Percentiles rank a stretch among this genome's conserved stretches.
Conservation (phyloP, 176 grass and related monocot species). For the Avena atlantica region DNA sequence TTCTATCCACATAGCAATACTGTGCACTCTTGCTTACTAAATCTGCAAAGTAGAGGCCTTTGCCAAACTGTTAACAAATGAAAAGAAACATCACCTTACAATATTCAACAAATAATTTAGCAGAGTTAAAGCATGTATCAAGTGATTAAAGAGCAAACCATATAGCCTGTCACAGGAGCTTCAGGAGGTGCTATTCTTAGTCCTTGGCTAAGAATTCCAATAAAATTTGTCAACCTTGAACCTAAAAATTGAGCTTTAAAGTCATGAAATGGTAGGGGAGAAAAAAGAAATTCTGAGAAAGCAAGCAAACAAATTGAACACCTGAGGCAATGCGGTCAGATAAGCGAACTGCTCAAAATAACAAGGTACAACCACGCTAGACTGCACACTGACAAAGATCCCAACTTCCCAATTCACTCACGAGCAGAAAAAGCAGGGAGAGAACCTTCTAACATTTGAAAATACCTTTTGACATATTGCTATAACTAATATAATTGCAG, state of each 20-base stretch:
- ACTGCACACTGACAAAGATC: background rate
- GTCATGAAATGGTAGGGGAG: background rate
- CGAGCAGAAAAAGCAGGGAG: background rate
- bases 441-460: background rate
- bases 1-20: constrained; percentile 85
- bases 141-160: constrained; percentile 56
- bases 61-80: constrained; percentile 75
- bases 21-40: constrained; percentile 97
- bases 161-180: constrained; percentile 90
- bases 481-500: background rate
- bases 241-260: constrained; percentile 57
- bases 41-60: constrained; percentile 96
- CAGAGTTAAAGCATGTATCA: constrained; percentile 13
- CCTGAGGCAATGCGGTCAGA: background rate
- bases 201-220: constrained; percentile 97
- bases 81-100: constrained; percentile 37
- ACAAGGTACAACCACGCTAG: background rate
- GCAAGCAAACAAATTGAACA: constrained; percentile 26
- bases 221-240: constrained; percentile 93
- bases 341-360: background rate
- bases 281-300: background rate
- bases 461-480: constrained; percentile 11
- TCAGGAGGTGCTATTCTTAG: constrained; percentile 96
- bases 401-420: constrained; percentile 15
- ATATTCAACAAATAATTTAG: constrained; percentile 28